A percentile compares a stretch with the other conserved stretches of the same genome.
Conservation (phyloP, 140 eudicot genomes). For the Erigeron philadelphicus region DNA sequence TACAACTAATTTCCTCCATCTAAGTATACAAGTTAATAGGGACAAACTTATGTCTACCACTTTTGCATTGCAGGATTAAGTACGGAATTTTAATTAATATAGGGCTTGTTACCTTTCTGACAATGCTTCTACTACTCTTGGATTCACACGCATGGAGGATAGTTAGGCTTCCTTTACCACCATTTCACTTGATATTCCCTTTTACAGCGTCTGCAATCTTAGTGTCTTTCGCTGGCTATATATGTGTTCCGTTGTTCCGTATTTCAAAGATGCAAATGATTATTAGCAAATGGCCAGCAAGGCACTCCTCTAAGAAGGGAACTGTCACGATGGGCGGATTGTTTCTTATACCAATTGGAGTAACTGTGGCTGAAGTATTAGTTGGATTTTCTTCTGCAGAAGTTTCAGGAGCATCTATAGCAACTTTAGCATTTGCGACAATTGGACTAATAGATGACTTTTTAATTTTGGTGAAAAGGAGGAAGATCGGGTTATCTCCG, state of each 20-base stretch:
- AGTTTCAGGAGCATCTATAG: slow-evolving; percentile 61
- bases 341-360: slow-evolving; percentile 78
- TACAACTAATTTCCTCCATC: background rate
- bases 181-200: slow-evolving; percentile 63
- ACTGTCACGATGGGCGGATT: slow-evolving; percentile 92
- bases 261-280: slow-evolving; percentile 47
- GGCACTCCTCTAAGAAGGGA: slow-evolving; percentile 52
- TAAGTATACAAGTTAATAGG: slow-evolving; percentile 1
- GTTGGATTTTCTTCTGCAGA: slow-evolving; percentile 72
- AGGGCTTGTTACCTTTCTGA: slow-evolving; percentile 58
- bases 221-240: slow-evolving; percentile 70
- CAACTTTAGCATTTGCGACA: slow-evolving; percentile 67
- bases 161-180: slow-evolving; percentile 78
- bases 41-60: background rate
- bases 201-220: slow-evolving; percentile 52
- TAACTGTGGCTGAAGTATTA: slow-evolving; percentile 58
- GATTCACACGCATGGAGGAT: slow-evolving; percentile 89
- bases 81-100: slow-evolving; percentile 65
- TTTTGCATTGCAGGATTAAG: slow-evolving; percentile 49
- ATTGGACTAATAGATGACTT: slow-evolving; percentile 73
- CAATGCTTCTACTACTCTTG: slow-evolving; percentile 53
- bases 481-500: slow-evolving; percentile 41
- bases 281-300: slow-evolving; percentile 50
- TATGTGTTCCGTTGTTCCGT: slow-evolving; percentile 74
- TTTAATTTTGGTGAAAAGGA: slow-evolving; percentile 41